Evolutionary conservation across 345 rosid species (phyloP).

Genomic region (Excoecaria agallocha): DNA sequence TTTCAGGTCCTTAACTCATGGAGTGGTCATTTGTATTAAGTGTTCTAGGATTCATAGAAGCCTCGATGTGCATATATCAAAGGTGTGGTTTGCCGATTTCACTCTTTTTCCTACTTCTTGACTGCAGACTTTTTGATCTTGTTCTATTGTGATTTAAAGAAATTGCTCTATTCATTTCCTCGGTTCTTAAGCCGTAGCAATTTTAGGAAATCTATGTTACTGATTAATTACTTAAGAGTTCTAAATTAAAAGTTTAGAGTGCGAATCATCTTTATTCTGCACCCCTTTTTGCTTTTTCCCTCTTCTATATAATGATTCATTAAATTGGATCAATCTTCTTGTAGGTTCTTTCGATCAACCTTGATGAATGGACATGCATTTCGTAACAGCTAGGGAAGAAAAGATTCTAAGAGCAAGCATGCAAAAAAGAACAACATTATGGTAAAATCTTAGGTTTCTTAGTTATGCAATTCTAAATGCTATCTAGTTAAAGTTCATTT

Average conservation of each 20-base stretch:
- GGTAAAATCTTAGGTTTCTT: slow-evolving; percentile 48
- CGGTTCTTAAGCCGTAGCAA: too few species aligned
- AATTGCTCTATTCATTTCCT: too few species aligned
- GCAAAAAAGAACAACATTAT: slow-evolving; percentile 63
- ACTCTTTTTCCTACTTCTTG: background rate
- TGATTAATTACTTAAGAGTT: background rate
- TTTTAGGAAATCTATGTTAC: background rate
- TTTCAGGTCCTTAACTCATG: slow-evolving; percentile 70
- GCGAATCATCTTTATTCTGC: background rate
- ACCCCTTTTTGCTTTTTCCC: background rate
- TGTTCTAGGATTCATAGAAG: slow-evolving; percentile 97
- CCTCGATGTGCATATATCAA: slow-evolving; percentile 96
- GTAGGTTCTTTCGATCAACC: slow-evolving; percentile 89
- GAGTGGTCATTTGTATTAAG: slow-evolving; percentile 93
- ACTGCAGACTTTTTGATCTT: background rate
- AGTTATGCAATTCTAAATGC: background rate
- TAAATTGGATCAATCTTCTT: slow-evolving; percentile 19
- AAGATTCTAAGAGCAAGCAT: slow-evolving; percentile 56
- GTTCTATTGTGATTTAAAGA: background rate
- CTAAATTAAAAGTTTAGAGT: background rate
- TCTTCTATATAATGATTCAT: background rate
- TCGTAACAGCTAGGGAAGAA: slow-evolving; percentile 89
- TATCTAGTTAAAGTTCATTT: background rate
- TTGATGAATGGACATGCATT: slow-evolving; percentile 88
- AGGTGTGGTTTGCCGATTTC: slow-evolving; percentile 42